Evolutionary conservation across 768 basidiomycete species (phyloP).

Genomic region (Neoboletus magnificus): DNA sequence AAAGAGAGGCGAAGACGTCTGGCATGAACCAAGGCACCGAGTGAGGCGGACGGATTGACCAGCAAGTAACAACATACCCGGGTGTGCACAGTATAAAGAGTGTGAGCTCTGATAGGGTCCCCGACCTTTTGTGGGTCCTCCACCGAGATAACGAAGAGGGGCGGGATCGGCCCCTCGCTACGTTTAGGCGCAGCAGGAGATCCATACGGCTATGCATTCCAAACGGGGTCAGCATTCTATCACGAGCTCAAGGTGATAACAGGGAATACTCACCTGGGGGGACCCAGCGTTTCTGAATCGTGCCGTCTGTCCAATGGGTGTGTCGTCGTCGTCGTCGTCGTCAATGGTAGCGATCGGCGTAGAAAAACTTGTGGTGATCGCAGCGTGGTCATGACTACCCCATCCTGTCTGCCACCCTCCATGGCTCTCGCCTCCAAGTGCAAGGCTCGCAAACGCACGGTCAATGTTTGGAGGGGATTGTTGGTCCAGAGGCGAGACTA

Average conservation of each 20-base stretch:
- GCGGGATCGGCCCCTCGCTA: conserved; percentile 49
- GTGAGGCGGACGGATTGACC: background rate
- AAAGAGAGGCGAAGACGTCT: conserved; percentile 86
- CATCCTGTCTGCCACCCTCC: conserved; percentile 55
- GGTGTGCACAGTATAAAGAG: conserved; percentile 96
- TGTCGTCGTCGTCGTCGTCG: conserved; percentile 60
- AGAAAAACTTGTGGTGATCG: conserved; percentile 18
- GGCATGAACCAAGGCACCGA: background rate
- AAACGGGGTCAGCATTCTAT: background rate
- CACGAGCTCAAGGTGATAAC: background rate
- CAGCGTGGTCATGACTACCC: conserved; percentile 32
- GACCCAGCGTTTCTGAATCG: conserved; percentile 30
- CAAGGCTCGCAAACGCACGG: conserved; percentile 42
- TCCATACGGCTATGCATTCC: conserved; percentile 10
- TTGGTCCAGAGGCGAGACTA: conserved; percentile 30
- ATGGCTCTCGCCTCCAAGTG: conserved; percentile 44
- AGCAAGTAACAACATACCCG: conserved; percentile 44
- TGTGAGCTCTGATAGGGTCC: conserved; percentile 91
- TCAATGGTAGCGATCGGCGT: conserved; percentile 20
- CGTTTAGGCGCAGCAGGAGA: conserved; percentile 18
- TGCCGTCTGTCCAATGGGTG: conserved; percentile 53
- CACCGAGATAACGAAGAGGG: conserved; percentile 84
- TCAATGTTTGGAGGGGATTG: conserved; percentile 22
- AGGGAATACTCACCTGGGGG: conserved; percentile 15
- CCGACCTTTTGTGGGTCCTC: conserved; percentile 97